A percentile compares a stretch with the other conserved stretches of the same genome.
Conservation (phyloP, 2,329 filamentous ascomycete genomes). For the Penicillium sp. region DNA sequence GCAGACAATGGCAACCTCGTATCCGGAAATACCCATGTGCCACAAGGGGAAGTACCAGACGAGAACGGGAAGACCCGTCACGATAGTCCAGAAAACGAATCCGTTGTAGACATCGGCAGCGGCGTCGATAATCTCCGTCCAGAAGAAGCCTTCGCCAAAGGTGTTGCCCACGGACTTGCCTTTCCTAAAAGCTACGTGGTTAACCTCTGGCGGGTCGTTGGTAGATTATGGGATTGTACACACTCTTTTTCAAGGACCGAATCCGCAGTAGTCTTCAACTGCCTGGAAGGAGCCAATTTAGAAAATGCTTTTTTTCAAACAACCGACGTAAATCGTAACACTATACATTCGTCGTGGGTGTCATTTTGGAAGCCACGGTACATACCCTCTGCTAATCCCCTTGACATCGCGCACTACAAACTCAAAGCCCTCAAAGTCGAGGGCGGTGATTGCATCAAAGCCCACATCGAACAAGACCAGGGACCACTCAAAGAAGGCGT, state of each 20-base stretch:
- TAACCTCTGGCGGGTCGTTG: slow-evolving; percentile 18
- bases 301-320: slow-evolving; percentile 32
- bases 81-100: slow-evolving; percentile 94
- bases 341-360: slow-evolving; percentile 52
- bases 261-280: slow-evolving; percentile 49
- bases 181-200: slow-evolving; percentile 57
- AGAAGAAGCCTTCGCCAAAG: slow-evolving; percentile 70
- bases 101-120: slow-evolving; percentile 89
- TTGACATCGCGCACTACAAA: slow-evolving; percentile 84
- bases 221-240: slow-evolving; percentile 40
- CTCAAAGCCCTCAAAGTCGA: slow-evolving; percentile 89
- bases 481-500: slow-evolving; percentile 97
- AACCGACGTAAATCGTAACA: slow-evolving; percentile 42
- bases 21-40: slow-evolving; percentile 99
- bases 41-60: slow-evolving; percentile 99
- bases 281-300: slow-evolving; percentile 44
- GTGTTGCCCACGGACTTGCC: slow-evolving; percentile 69
- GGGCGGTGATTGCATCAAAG: slow-evolving; percentile 90
- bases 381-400: slow-evolving; percentile 95
- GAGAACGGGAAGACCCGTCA: slow-evolving; percentile 82
- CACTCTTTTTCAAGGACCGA: slow-evolving; percentile 70
- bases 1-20: slow-evolving; percentile 83
- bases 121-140: slow-evolving; percentile 73
- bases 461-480: slow-evolving; percentile 92
- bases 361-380: slow-evolving; percentile 92